Base-by-base conservation (phyloP, 2,329 filamentous ascomycete species). In the Xylariales sp. region DNA sequence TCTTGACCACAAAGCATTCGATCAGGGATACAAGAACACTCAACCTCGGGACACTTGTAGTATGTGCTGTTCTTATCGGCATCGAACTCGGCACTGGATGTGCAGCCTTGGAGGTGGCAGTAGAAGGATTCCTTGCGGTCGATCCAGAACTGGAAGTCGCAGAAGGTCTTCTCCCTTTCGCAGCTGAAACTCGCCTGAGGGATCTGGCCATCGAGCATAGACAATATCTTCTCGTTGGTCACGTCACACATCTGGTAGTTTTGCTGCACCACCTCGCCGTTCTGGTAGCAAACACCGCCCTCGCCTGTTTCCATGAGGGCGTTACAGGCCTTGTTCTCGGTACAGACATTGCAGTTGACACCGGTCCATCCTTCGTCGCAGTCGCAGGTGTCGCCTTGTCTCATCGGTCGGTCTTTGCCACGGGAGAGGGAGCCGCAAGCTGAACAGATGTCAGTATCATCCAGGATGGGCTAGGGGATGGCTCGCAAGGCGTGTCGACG, bases 81-180 rank as follows among this genome's bases (percentile, higher is more conserved):
- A 41, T 79, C 75, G 45, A 82, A 83, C 43, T 86, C 76, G 59
- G 84, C 80, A 38, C 66, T 75, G 55, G 87, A 93, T 12, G 78
- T 66, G 68, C 93, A 98, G 12, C 83, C 84, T 55, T 88, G 80
- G 44, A 98, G 72, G 48, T 85, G 82, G 68, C 94, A 98, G 65
- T 95, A 98, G 71, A 98, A 98, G 1, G 93, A 97, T 66, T 98
- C 93, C 48, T 78, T 74, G 52, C 91, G 79, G 53, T 94, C 90
- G 35, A 98, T 88, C 91, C 93, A 98, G 67, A 98, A 98, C 65
- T 98, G 93, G 53, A 98, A 98, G 60, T 95, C 93, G 58, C 93
- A 98, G 15, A 84, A 80, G 15, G 78, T 72, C 4, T 80, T 73
- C 38, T 86, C 80, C 25, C 78, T 80, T 56, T 90, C 80, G 63